phyloP scores from a whole-genome alignment of 768 basidiomycete species.

The Psilocybe tampanensis region DNA sequence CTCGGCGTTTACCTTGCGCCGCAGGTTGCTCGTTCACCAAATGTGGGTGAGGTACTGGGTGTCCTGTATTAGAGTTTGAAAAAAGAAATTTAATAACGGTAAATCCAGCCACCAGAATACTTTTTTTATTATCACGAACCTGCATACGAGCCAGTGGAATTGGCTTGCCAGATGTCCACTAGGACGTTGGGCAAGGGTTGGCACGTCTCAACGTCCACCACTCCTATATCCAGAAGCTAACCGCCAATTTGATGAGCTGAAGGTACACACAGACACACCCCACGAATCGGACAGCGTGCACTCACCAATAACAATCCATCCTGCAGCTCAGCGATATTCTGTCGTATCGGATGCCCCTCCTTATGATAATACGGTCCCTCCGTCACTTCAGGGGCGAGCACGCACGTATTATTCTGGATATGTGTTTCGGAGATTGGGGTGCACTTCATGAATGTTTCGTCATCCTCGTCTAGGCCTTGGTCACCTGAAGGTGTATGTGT shows the following conservation, averaged over 20 bases:
- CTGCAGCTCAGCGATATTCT: conserved; percentile 57
- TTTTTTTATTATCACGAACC: conserved; percentile 31
- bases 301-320: conserved; percentile 50
- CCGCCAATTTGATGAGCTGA: too few species aligned
- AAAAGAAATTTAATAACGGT: too few species aligned
- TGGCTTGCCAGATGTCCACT: conserved; percentile 64
- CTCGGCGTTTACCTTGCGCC: conserved; percentile 45
- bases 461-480: conserved; percentile 18
- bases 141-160: conserved; percentile 57
- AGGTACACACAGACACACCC: too few species aligned
- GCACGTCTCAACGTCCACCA: conserved; percentile 61
- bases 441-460: conserved; percentile 44
- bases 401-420: conserved; percentile 58
- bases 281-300: too few species aligned
- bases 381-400: conserved; percentile 53
- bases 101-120: neutral
- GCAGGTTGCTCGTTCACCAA: conserved; percentile 46
- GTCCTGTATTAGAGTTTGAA: conserved; percentile 34
- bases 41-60: conserved; percentile 47
- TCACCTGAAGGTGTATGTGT: conserved; percentile 4
- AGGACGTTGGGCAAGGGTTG: conserved; percentile 55
- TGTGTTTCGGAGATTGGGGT: conserved; percentile 46
- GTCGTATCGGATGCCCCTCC: conserved; percentile 50
- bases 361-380: conserved; percentile 59
- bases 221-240: conserved; percentile 57